phyloP scores from a whole-genome alignment of 2,329 filamentous ascomycete genomes.

The Tolypocladium capitatum region DNA sequence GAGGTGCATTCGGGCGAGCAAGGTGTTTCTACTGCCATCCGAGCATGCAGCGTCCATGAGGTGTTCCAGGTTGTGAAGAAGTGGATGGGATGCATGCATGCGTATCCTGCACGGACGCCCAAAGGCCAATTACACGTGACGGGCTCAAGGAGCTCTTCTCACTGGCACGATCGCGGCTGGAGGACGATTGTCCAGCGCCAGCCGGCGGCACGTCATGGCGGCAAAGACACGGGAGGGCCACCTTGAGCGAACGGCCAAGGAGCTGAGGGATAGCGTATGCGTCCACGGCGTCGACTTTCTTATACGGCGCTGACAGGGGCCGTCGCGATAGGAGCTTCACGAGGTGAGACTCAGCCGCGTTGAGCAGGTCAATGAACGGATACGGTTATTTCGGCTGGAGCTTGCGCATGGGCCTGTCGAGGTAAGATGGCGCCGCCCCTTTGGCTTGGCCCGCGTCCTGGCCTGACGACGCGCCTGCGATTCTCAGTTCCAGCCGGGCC shows the following conservation, averaged over 20 bases:
- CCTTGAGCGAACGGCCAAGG: constrained; percentile 57
- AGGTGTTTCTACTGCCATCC: neutral
- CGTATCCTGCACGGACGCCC: neutral
- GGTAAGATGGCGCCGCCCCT: constrained; percentile 17
- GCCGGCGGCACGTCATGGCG: neutral
- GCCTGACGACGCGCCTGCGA: neutral
- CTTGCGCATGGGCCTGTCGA: constrained; percentile 35
- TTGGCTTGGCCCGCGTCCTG: neutral
- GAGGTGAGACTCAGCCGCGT: constrained; percentile 48
- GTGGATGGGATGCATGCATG: neutral
- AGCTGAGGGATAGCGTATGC: constrained; percentile 49
- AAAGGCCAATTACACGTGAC: neutral
- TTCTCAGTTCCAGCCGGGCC: constrained; percentile 55
- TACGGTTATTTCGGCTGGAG: constrained; percentile 55
- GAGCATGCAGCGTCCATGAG: neutral
- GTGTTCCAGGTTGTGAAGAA: neutral
- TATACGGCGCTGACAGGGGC: neutral
- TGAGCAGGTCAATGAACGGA: constrained; percentile 48
- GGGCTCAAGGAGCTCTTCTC: neutral
- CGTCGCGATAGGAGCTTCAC: constrained; percentile 34
- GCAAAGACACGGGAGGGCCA: constrained; percentile 26
- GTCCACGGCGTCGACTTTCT: neutral
- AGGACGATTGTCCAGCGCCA: neutral
- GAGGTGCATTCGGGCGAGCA: neutral
- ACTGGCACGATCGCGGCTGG: neutral